These are phyloP conservation scores for Fusarium dimerum DNA, from an alignment of 2,329 filamentous ascomycete genomes.

Conservation along the genomic window DNA sequence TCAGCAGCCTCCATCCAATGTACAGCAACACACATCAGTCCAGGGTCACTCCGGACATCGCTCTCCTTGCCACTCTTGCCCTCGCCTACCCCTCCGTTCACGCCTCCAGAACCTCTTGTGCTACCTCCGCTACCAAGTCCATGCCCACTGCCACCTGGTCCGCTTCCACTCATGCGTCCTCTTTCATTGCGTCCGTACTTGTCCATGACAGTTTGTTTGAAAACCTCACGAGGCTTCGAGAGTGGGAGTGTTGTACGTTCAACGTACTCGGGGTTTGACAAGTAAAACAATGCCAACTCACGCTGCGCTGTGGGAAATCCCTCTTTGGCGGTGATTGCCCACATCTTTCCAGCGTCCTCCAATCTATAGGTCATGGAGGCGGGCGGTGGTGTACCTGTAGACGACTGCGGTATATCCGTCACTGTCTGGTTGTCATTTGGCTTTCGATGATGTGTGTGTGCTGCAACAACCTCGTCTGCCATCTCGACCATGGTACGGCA, in stretches of 20 bases:
- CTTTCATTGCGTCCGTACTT: conserved; percentile 52
- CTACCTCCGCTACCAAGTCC: conserved; percentile 28
- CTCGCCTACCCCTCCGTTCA: conserved; percentile 23
- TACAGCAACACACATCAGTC: conserved; percentile 88
- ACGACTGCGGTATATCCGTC: conserved; percentile 34
- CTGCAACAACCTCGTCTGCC: conserved; percentile 56
- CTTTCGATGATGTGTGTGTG: conserved; percentile 64
- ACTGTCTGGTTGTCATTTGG: conserved; percentile 34
- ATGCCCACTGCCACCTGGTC: conserved; percentile 20
- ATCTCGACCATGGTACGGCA: conserved; percentile 76
- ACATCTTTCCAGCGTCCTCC: conserved; percentile 83
- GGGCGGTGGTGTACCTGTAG: conserved; percentile 46
- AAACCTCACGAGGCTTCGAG: conserved; percentile 82
- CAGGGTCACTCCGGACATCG: conserved; percentile 72
- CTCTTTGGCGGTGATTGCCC: conserved; percentile 91
- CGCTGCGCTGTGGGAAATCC: conserved; percentile 81
- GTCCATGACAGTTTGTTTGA: conserved; percentile 84
- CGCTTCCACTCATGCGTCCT: conserved; percentile 23
- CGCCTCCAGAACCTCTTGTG: conserved; percentile 22
- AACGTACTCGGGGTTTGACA: conserved; percentile 86
- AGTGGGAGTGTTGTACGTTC: conserved; percentile 79
- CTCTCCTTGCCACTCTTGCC: conserved; percentile 39
- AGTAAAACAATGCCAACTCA: conserved; percentile 89
- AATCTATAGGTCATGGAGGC: conserved; percentile 67
- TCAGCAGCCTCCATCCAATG: conserved; percentile 97